These are phyloP conservation scores for Fusarium nurragi DNA, from an alignment of 2,329 filamentous ascomycete genomes.

Conservation along the genomic window DNA sequence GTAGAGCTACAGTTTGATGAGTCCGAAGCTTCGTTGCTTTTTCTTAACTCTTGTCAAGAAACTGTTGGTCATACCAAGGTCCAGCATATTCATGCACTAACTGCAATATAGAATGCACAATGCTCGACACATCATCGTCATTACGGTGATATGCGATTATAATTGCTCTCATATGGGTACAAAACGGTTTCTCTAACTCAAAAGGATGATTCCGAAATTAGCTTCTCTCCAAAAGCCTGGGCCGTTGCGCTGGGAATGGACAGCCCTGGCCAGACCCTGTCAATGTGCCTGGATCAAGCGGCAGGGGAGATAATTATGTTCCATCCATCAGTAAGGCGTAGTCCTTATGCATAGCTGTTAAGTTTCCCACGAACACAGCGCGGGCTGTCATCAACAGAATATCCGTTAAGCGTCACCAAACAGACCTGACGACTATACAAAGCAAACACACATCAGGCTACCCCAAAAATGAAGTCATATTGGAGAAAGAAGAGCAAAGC, in stretches of 20 bases:
- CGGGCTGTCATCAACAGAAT: background rate
- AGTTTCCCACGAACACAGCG: slow-evolving; percentile 10
- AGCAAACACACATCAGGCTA: background rate
- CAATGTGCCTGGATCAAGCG: slow-evolving; percentile 5
- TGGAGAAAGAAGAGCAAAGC: background rate
- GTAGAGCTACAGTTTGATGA: slow-evolving; percentile 11
- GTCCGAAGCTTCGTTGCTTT: slow-evolving; percentile 28
- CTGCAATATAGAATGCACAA: background rate
- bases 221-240: slow-evolving; percentile 33
- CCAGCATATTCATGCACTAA: slow-evolving; percentile 1
- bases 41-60: slow-evolving; percentile 9
- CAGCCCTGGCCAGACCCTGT: slow-evolving; percentile 26
- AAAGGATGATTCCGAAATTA: slow-evolving; percentile 44
- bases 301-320: slow-evolving; percentile 26
- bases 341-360: slow-evolving; percentile 1
- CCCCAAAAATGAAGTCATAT: slow-evolving; percentile 22
- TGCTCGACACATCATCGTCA: background rate
- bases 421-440: background rate
- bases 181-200: slow-evolving; percentile 31
- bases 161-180: slow-evolving; percentile 24
- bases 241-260: slow-evolving; percentile 43
- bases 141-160: background rate
- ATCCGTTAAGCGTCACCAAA: slow-evolving; percentile 6
- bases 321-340: slow-evolving; percentile 4
- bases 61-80: background rate